A percentile compares a stretch with the other conserved stretches of the same genome.
Evolutionary conservation across 768 basidiomycete genomes (phyloP).

Genomic region (Kwoniella sp.): DNA sequence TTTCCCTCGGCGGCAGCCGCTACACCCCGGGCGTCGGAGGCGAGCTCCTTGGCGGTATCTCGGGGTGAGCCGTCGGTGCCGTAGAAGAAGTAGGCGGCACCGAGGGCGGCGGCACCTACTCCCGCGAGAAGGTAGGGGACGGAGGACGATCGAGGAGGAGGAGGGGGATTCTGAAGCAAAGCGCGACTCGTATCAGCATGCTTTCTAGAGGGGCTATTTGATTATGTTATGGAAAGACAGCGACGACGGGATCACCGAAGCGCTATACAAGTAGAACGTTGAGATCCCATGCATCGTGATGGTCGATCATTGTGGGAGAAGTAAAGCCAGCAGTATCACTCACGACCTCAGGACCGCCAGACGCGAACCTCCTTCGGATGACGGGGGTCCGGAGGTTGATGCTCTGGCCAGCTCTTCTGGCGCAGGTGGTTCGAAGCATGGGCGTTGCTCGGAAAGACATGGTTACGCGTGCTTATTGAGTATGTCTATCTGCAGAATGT

Average conservation of each 20-base stretch:
- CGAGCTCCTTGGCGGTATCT: slow-evolving; percentile 64
- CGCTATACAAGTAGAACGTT: too few relatives aligned
- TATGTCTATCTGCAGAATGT: neutral
- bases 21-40: slow-evolving; percentile 66
- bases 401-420: slow-evolving; percentile 12
- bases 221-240: neutral
- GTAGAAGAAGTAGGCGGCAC: slow-evolving; percentile 68
- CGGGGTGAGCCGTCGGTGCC: slow-evolving; percentile 61
- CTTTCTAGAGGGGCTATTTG: neutral
- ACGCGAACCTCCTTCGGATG: slow-evolving; percentile 38
- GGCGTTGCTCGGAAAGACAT: slow-evolving; percentile 23
- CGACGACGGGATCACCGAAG: neutral
- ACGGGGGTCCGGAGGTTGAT: slow-evolving; percentile 25
- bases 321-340: slow-evolving; percentile 16
- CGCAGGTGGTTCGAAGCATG: slow-evolving; percentile 17
- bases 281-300: slow-evolving; percentile 5
- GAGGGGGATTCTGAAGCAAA: slow-evolving; percentile 37
- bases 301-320: neutral
- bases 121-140: slow-evolving; percentile 64
- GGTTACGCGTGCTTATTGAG: neutral
- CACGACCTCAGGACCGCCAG: slow-evolving; percentile 40
- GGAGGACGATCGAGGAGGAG: slow-evolving; percentile 44
- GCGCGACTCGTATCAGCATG: neutral
- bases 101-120: slow-evolving; percentile 65
- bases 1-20: slow-evolving; percentile 66